Evolutionary conservation across 768 basidiomycete species (phyloP), one percentile per base, ranked within the genome.

Genomic region (Cystobasidiopsis lactophilus): DNA sequence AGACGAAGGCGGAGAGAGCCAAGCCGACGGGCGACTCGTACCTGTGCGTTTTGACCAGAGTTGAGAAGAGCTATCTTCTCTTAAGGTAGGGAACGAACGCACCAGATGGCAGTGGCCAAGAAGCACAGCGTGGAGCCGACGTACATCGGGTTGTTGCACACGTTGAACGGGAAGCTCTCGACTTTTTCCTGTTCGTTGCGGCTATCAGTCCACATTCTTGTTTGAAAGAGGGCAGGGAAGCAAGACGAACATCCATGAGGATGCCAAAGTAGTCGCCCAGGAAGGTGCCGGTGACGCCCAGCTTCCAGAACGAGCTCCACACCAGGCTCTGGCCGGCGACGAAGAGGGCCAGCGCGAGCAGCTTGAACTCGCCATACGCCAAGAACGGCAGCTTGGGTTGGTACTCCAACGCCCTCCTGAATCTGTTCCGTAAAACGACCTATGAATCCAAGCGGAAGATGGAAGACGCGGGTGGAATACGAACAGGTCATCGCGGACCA

Each of bases 101-200:
- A 86, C 86, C 85, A 91, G 31, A 98, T 71, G 0, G 91, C 81
- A 1, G 76, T 78, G 21, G 78, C 89, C 35, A 76, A 68, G 69
- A 95, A 95, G 65, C 79, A 83, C 70, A 98, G 69, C 4, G 86
- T 88, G 63, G 81, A 85, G 7, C 91, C 91, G 43, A 86, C 82
- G 64, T 98, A 96, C 91, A 98, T 98, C 0, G 91, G 91, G 66
- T 93, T 80, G 19, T 76, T 72, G 39, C 89, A 72, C 44, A 93
- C 74, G 64, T 91, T 91, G 73, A 95, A 98, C 0, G 91, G 91
- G 72, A 98, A 98, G 21, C 82, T 80, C 62, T 86, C 80, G n/a
- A 95, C 88, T 49, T 60, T 57, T 19, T 55, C 50, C 60, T 59
- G 56, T 40, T 14, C 3, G 21, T 1, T 11, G 27, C 27, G 18